phyloP scores from a whole-genome alignment of 345 rosid species.

The Syzygium grande region DNA sequence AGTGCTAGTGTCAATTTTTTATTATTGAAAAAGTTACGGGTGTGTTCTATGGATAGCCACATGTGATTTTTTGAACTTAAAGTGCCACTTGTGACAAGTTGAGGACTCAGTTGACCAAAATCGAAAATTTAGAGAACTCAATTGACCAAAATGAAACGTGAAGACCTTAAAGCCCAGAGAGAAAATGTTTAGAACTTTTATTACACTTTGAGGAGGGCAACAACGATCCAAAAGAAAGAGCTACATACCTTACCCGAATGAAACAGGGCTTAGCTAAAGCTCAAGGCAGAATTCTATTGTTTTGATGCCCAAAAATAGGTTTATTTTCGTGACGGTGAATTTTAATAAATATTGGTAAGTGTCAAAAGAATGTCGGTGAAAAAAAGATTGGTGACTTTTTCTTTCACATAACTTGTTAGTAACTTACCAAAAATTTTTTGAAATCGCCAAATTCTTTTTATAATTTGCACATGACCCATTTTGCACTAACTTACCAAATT shows the following conservation, averaged over 20 bases:
- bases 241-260: neutral
- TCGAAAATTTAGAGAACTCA: neutral
- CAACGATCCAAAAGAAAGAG: neutral
- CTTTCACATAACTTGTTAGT: neutral
- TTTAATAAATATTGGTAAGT: neutral
- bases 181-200: no score
- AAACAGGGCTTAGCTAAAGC: neutral
- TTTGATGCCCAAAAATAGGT: neutral
- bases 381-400: neutral
- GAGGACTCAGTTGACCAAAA: neutral
- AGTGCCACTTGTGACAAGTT: neutral
- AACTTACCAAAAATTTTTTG: neutral
- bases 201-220: neutral
- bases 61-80: neutral
- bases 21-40: neutral
- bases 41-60: neutral
- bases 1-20: no score
- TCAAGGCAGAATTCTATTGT: neutral
- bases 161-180: neutral
- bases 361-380: accelerated
- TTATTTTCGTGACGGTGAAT: neutral
- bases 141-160: neutral
- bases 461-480: neutral
- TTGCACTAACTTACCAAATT: accelerated
- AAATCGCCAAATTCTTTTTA: neutral